phyloP scores from a whole-genome alignment of 495 filamentous ascomycete genomes.

The Annulohypoxylon stygium region DNA sequence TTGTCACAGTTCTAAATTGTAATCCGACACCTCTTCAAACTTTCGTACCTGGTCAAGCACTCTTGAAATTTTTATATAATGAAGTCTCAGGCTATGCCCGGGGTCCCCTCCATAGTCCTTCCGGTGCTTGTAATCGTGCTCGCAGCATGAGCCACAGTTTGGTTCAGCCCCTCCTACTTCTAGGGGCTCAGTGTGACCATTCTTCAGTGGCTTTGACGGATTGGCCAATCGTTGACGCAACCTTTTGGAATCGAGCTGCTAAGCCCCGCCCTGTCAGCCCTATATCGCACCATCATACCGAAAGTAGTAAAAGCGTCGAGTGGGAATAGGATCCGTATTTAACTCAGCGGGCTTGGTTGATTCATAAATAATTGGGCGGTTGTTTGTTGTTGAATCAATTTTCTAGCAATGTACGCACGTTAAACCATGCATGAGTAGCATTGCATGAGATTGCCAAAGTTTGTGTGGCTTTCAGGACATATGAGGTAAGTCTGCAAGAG shows the following conservation, averaged over 20 bases:
- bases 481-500: neutral
- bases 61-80: constrained; percentile 21
- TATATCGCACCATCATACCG: constrained; percentile 26
- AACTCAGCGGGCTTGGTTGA: neutral
- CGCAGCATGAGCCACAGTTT: constrained; percentile 30
- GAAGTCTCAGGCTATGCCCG: constrained; percentile 7
- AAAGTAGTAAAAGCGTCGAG: constrained; percentile 7
- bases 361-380: too few species aligned
- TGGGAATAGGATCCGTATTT: neutral
- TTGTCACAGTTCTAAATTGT: constrained; percentile 1
- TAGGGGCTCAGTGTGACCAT: neutral
- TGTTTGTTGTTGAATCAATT: neutral
- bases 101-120: constrained; percentile 2
- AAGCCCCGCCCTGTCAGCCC: constrained; percentile 21
- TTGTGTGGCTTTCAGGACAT: neutral
- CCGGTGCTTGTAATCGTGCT: constrained; percentile 3
- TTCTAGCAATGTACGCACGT: neutral
- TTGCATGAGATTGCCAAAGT: neutral
- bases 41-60: neutral
- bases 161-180: constrained; percentile 6
- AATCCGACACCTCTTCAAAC: neutral
- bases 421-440: neutral
- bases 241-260: constrained; percentile 18
- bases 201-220: neutral
- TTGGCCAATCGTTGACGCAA: constrained; percentile 11